A percentile compares a stretch with the other conserved stretches of the same genome.
These are phyloP conservation scores for Dillenia suffruticosa DNA, from an alignment of 164 flowering plant species.

Conservation along the genomic window DNA sequence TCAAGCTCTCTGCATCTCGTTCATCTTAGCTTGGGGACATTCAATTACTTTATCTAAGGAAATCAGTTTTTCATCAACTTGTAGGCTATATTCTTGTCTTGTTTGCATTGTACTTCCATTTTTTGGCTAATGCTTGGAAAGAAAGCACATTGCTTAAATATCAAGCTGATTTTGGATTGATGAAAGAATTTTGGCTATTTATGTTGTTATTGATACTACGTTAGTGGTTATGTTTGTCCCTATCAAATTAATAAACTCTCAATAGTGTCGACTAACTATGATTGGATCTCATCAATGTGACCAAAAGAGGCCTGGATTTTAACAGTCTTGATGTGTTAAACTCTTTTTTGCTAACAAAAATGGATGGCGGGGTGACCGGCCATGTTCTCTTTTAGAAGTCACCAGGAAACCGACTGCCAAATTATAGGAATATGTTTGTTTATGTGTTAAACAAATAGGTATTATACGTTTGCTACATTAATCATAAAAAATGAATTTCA, in stretches of 20 bases:
- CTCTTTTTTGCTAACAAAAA: too few species aligned
- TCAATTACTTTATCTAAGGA: not conserved
- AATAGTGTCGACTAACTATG: too few species aligned
- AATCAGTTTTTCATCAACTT: not conserved
- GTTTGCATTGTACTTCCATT: not conserved
- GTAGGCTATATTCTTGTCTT: not conserved
- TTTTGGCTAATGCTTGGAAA: not conserved
- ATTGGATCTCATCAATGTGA: too few species aligned
- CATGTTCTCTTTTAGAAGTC: too few species aligned
- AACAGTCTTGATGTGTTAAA: too few species aligned
- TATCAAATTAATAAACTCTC: too few species aligned
- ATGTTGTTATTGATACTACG: too few species aligned
- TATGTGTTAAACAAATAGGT: not conserved
- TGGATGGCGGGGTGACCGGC: too few species aligned
- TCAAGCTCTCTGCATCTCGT: slow-evolving; percentile 47
- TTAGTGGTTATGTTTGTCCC: too few species aligned
- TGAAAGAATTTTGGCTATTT: too few species aligned
- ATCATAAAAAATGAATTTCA: not conserved
- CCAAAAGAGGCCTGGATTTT: too few species aligned
- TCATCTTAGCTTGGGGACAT: slow-evolving; percentile 16
- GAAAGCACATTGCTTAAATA: not conserved
- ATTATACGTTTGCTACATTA: not conserved
- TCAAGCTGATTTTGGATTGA: not conserved
- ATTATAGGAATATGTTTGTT: not conserved
- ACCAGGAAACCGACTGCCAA: too few species aligned